Base-by-base conservation (phyloP, 805 yeast genomes). In the Pichia eremophila region DNA sequence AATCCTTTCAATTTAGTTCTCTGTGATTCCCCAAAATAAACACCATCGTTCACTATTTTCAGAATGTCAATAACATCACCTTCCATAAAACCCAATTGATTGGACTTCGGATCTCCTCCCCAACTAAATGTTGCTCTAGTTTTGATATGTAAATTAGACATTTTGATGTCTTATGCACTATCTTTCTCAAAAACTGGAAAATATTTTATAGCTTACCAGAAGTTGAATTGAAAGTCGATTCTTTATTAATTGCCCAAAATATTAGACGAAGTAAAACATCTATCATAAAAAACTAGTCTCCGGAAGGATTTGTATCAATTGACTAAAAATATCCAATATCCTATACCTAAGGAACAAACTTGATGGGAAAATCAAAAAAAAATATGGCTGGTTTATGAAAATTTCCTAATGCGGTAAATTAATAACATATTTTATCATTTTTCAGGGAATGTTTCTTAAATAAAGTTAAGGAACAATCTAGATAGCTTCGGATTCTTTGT, bases 11-110 rank as follows among this genome's bases (percentile, higher is more conserved):
- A 78, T 51, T 81, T 85, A 65, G 87, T 89, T 59, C 98, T 73
- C 54, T 80, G 68, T 47, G 91, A 73, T 51, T 74, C 71, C 2
- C 99, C 99, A 57, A 79, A 85, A 84, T 91, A 89, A 95, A 95
- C 88, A 57, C 81, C 81, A 18, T 95, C 96, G 60, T 93, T 95
- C 5, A 91, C 86, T 50, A 79, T 73, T 45, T 81, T 75, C 4
- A 54, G 44, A 5, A 93, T 95, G 52, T 88, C 95, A 56, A 93
- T 86, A 44, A 86, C 69, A 60, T 93, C 98, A 44, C 95, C 95
- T 66, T 93, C 98, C 19, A 90, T 75, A 62, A 93, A 93, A 0
- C 98, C 98, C 40, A 93, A 71, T 60, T 93, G 97, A 45, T 54
- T 50, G 41, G 85, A 84, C 47, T 81, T 85, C 57, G 85, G 79